Evolutionary conservation across 202 grass and related monocot genomes (phyloP).

Genomic region (Bolboschoenoplectus hybrid): DNA sequence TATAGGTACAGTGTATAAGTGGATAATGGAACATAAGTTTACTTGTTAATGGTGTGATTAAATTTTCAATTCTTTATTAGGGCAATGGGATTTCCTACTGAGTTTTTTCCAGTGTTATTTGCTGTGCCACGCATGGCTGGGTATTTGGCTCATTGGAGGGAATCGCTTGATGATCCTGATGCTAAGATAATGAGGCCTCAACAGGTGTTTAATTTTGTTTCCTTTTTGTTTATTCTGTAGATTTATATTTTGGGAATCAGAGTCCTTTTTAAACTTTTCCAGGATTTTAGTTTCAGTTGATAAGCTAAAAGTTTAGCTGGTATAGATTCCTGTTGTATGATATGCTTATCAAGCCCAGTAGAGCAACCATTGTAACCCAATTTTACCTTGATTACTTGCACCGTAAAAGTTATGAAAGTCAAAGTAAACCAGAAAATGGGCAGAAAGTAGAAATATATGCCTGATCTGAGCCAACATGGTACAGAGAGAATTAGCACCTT

Average conservation of each 20-base stretch:
- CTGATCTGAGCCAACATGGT: not conserved
- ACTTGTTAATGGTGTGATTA: slow-evolving; percentile 4
- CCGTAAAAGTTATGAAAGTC: not conserved
- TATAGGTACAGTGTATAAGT: slow-evolving; percentile 42
- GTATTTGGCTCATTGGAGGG: slow-evolving; percentile 52
- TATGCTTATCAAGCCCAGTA: not conserved
- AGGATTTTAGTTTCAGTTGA: not conserved
- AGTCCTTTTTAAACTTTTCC: not conserved
- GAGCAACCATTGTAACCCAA: not conserved
- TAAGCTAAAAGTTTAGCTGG: not conserved
- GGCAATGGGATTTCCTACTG: slow-evolving; percentile 57
- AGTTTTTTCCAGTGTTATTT: slow-evolving; percentile 55
- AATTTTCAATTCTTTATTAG: slow-evolving; percentile 37
- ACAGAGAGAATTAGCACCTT: not conserved
- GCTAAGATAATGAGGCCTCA: slow-evolving; percentile 60
- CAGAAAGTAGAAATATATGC: not conserved
- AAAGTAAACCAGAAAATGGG: not conserved
- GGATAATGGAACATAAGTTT: not conserved
- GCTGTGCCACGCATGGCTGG: slow-evolving; percentile 55
- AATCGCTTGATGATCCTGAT: slow-evolving; percentile 61
- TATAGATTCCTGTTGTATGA: not conserved
- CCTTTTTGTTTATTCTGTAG: not conserved
- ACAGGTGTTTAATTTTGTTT: slow-evolving; percentile 43
- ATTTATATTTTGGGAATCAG: not conserved
- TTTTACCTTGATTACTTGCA: not conserved